Evolutionary conservation across 106 monocot genomes (phyloP), one percentile per base, ranked within the genome.

Genomic region (Apostasia shenzhenica): DNA sequence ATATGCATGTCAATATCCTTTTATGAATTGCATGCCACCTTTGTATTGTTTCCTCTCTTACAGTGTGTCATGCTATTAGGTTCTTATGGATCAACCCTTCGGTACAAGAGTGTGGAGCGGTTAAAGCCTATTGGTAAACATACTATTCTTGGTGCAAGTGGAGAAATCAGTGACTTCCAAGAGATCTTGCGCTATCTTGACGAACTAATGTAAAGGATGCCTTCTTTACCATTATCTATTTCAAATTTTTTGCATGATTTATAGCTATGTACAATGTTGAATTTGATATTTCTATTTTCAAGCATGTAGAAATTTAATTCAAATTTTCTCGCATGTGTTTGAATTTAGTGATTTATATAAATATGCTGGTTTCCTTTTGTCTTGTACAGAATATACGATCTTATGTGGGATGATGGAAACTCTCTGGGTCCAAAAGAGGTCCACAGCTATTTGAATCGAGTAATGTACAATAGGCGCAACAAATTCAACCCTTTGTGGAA

Each of bases 351-450:
- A n/a, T 2, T 6, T 45, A 2, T 8, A 13, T 9, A 45, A 54
- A 61, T 49, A 67, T 63, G 43, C n/a, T 52, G n/a, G 26, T 37
- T 8, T 8, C 55, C 58, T 53, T 70, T 45, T 55, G 7, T 43
- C 67, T 54, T 61, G 52, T 63, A 37, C 85, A 89, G 92, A 41
- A 70, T 93, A 52, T 89, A 86, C 75, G 92, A 93, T 74, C 79
- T 84, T 59, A 89, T 86, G 85, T 93, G 92, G 89, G 92, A 93
- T 70, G 92, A 93, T 83, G 92, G 83, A 11, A 93, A 93, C 69
- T 93, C 92, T 0, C 51, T 93, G 79, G 92, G 92, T 39, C 92
- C 92, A 53, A 93, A 89, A 73, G 92, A 93, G 73, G 75, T 93
- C 40, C 86, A 93, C 76, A 89, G 79, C 73, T 89, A 93, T 71